Percentiles rank a stretch among this genome's conserved stretches.
phyloP scores from a whole-genome alignment of 2,329 filamentous ascomycete species.

The Colletotrichum scovillei region DNA sequence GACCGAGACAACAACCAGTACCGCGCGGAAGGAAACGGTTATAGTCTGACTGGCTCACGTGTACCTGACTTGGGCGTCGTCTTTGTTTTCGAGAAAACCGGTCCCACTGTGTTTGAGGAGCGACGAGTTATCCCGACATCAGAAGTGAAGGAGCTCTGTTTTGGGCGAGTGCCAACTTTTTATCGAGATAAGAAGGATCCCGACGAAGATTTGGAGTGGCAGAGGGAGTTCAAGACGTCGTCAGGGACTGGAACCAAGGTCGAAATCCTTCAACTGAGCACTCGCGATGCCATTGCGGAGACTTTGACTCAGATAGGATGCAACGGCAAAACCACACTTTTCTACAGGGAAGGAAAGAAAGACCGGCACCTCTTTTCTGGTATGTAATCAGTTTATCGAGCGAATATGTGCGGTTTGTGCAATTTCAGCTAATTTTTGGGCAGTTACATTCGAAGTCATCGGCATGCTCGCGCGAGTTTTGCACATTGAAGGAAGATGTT shows the following conservation, averaged over 20 bases:
- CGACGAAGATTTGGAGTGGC: conserved; percentile 21
- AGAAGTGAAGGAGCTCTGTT: conserved; percentile 52
- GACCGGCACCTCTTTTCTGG: conserved; percentile 42
- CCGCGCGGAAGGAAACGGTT: conserved; percentile 50
- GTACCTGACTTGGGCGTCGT: conserved; percentile 50
- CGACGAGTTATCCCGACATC: conserved; percentile 50
- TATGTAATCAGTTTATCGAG: neutral
- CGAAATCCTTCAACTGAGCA: conserved; percentile 34
- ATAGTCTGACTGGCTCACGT: conserved; percentile 45
- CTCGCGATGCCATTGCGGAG: conserved; percentile 45
- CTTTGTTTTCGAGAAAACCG: conserved; percentile 51
- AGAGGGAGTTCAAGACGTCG: neutral
- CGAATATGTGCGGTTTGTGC: neutral
- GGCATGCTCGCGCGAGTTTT: conserved; percentile 53
- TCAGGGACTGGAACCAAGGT: conserved; percentile 38
- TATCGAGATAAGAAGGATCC: conserved; percentile 37
- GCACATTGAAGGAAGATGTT: conserved; percentile 48
- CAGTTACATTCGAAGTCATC: conserved; percentile 52
- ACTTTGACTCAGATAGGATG: conserved; percentile 53
- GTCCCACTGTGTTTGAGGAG: conserved; percentile 46
- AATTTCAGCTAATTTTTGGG: neutral
- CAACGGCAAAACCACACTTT: conserved; percentile 45
- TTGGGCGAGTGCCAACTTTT: conserved; percentile 53
- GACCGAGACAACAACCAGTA: conserved; percentile 49
- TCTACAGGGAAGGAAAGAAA: conserved; percentile 39